phyloP scores from a whole-genome alignment of 805 yeast genomes.

The Torulaspora indica region DNA sequence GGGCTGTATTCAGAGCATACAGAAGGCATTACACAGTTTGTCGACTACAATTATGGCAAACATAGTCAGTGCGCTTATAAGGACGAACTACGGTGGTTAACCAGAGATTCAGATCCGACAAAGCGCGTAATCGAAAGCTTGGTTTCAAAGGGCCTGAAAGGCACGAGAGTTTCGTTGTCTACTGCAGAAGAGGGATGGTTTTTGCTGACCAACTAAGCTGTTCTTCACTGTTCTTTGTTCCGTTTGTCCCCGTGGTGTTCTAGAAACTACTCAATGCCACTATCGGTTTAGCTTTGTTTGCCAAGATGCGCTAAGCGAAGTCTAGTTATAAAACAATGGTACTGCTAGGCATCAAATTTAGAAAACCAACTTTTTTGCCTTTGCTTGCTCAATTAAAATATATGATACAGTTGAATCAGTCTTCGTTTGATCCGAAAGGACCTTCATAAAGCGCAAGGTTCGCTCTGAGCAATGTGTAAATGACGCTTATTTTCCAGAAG shows the following conservation, averaged over 20 bases:
- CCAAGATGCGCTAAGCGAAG: too few relatives aligned
- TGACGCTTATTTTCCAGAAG: background rate
- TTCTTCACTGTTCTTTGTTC: too few relatives aligned
- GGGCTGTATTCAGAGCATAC: conserved; percentile 15
- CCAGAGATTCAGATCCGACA: conserved; percentile 7
- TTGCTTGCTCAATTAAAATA: too few relatives aligned
- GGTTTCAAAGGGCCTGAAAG: background rate
- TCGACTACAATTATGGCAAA: background rate
- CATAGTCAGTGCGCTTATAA: background rate
- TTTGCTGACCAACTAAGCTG: background rate
- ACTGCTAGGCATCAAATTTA: too few relatives aligned
- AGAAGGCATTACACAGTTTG: conserved; percentile 8
- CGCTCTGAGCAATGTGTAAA: background rate
- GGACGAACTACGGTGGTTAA: conserved; percentile 10
- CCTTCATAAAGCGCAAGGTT: too few relatives aligned
- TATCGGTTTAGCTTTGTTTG: too few relatives aligned
- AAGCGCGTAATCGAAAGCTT: conserved; percentile 1
- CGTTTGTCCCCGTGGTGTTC: background rate
- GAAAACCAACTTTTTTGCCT: too few relatives aligned
- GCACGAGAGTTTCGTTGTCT: background rate
- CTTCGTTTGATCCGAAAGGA: too few relatives aligned
- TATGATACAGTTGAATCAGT: too few relatives aligned
- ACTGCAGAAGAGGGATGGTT: conserved; percentile 7
- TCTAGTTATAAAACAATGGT: too few relatives aligned
- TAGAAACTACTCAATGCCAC: background rate